Percentiles rank a stretch among this genome's conserved stretches.
Evolutionary conservation across 2,329 filamentous ascomycete species (phyloP).

Genomic region (Penicillium glabrum): DNA sequence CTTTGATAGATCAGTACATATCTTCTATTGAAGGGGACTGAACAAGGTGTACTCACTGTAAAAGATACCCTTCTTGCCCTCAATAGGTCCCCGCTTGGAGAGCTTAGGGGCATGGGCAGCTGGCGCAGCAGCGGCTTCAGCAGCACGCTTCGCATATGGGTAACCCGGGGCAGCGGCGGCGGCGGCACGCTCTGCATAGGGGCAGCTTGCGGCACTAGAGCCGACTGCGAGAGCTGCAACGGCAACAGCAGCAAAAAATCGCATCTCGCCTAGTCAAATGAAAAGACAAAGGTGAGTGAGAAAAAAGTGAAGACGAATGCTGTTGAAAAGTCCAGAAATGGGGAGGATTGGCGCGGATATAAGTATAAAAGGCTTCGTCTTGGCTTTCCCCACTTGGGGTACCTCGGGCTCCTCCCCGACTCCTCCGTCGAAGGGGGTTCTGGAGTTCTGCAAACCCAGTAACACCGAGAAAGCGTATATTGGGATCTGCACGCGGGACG

Average conservation of each 20-base stretch:
- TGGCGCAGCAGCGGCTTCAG: neutral
- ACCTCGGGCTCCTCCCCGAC: neutral
- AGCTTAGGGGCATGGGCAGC: neutral
- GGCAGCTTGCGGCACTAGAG: neutral
- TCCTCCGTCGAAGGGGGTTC: neutral
- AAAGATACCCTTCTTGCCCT: slow-evolving; percentile 4
- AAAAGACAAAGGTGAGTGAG: neutral
- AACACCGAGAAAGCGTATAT: neutral
- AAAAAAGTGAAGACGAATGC: neutral
- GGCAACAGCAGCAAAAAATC: neutral
- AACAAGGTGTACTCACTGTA: neutral
- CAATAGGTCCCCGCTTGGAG: neutral
- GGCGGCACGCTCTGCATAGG: neutral
- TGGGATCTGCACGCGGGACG: neutral
- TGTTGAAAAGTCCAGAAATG: neutral
- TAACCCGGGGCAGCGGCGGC: neutral
- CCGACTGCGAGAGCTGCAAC: neutral
- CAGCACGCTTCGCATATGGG: neutral
- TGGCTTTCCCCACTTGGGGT: neutral
- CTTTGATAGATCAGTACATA: neutral
- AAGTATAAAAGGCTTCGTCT: neutral
- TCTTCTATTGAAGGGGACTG: neutral
- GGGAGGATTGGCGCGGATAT: slow-evolving; percentile 1
- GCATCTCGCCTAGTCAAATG: neutral
- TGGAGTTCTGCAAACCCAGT: neutral